Percentiles rank a stretch among this genome's conserved stretches.
Evolutionary conservation across 1,284 basidiomycete genomes (phyloP).

Genomic region (Fistulinella staudtii): DNA sequence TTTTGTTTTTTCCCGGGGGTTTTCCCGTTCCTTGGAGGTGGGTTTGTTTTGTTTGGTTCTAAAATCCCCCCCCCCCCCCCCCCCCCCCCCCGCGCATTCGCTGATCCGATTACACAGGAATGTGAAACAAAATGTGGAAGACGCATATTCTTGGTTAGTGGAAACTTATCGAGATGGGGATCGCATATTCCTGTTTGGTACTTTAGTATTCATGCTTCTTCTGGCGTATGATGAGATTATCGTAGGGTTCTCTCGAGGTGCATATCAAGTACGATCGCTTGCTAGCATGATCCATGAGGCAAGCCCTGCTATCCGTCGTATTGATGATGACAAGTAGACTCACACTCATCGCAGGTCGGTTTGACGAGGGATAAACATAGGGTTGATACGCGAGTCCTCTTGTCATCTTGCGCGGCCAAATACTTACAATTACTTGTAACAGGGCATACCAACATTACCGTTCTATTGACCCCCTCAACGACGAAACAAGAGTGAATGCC

Average conservation of each 20-base stretch:
- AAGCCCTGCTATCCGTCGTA: background rate
- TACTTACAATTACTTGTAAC: background rate
- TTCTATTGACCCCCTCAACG: constrained; percentile 2
- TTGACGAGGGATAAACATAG: background rate
- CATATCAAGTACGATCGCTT: constrained; percentile 32
- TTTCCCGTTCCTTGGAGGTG: too few species aligned
- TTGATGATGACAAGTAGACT: background rate
- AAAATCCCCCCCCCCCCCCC: too few species aligned
- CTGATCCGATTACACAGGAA: too few species aligned
- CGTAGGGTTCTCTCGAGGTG: constrained; percentile 34
- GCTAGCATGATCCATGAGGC: constrained; percentile 32
- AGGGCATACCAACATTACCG: constrained; percentile 20
- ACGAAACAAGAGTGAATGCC: constrained; percentile 10
- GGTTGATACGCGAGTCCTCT: background rate
- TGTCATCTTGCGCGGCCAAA: too few species aligned
- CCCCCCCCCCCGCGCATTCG: too few species aligned
- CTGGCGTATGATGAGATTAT: background rate
- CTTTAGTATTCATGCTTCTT: background rate
- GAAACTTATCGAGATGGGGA: constrained; percentile 36
- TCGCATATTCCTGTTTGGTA: constrained; percentile 39
- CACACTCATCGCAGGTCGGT: background rate
- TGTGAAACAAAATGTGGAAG: too few species aligned
- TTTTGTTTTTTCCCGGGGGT: too few species aligned
- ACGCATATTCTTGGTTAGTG: constrained; percentile 31
- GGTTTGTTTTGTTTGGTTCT: too few species aligned